These are phyloP conservation scores for Suillus luteus DNA, from an alignment of 768 basidiomycete genomes.

Conservation along the genomic window DNA sequence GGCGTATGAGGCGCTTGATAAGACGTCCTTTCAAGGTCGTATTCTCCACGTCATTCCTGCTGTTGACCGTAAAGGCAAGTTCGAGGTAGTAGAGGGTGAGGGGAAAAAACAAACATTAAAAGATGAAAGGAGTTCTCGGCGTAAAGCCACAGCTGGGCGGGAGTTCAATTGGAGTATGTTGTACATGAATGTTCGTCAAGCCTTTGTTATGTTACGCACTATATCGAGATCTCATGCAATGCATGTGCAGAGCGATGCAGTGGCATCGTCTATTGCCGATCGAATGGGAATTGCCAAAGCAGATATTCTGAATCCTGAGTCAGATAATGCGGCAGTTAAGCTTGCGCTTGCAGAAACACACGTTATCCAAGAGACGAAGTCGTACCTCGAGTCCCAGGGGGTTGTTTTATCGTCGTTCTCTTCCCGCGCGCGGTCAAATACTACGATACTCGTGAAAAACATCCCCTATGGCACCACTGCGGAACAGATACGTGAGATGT, in stretches of 20 bases:
- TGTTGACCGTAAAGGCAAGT: slow-evolving; percentile 60
- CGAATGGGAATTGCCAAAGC: slow-evolving; percentile 87
- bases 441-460: slow-evolving; percentile 91
- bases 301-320: slow-evolving; percentile 84
- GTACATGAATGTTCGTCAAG: slow-evolving; percentile 90
- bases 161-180: slow-evolving; percentile 93
- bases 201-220: slow-evolving; percentile 20
- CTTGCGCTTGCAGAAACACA: slow-evolving; percentile 96
- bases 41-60: slow-evolving; percentile 89
- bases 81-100: slow-evolving; percentile 40
- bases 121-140: slow-evolving; percentile 56
- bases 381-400: slow-evolving; percentile 80
- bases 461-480: slow-evolving; percentile 88
- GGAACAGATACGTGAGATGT: slow-evolving; percentile 76
- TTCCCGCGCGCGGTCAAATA: slow-evolving; percentile 62
- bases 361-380: slow-evolving; percentile 92
- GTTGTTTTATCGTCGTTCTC: slow-evolving; percentile 63
- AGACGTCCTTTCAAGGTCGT: slow-evolving; percentile 87
- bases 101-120: slow-evolving; percentile 58
- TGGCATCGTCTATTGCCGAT: slow-evolving; percentile 85
- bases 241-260: slow-evolving; percentile 79
- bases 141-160: slow-evolving; percentile 68
- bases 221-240: slow-evolving; percentile 25
- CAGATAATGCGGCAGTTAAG: slow-evolving; percentile 84
- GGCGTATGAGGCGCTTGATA: slow-evolving; percentile 81